Evolutionary conservation across 2,329 filamentous ascomycete genomes (phyloP), one percentile per base, ranked within the genome.

Genomic region (Fusarium concolor): DNA sequence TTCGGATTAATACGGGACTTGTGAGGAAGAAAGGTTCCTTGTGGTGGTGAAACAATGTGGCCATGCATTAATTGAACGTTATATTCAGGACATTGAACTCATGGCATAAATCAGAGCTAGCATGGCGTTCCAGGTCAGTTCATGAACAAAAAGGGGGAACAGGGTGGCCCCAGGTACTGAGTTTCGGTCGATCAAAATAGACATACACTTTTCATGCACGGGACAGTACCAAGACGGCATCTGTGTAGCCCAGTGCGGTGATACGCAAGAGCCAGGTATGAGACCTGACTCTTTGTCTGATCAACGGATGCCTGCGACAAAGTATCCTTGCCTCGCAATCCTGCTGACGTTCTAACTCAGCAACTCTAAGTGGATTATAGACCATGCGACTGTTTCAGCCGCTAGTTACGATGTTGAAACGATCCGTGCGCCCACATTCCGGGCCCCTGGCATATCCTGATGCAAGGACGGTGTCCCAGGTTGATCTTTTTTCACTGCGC

Each of bases 361-460:
- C 31, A 33, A 33, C 29, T 33, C 43, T 50, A 26, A 52, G 49
- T 24, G 31, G 20, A 54, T 60, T 56, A 56, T 63, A 43, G 47
- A 39, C 31, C 44, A 39, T 56, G 62, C 51, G 45, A 56, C 55
- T 56, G 71, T 73, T 73, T 73, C 71, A 73, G 71, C 50, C 62
- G 58, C 66, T 69, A 71, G 65, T 67, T 54, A 43, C 51, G 46
- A 56, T 37, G 56, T 68, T 72, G 70, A 72, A 70, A 73, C 71
- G 60, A 70, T 33, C 68, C 68, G 71, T 73, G 70, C 66, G 50
- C 52, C 59, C 59, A 60, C 67, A 65, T 68, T 68, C 64, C 44
- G 22, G 29, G 22, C 58, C 58, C 68, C 56, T 62, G 50, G 44
- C 53, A 61, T 38, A 56, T 57, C 56, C 65, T 71, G 65, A 72